Conservation (phyloP, 805 yeast species). For the Candida railenensis region DNA sequence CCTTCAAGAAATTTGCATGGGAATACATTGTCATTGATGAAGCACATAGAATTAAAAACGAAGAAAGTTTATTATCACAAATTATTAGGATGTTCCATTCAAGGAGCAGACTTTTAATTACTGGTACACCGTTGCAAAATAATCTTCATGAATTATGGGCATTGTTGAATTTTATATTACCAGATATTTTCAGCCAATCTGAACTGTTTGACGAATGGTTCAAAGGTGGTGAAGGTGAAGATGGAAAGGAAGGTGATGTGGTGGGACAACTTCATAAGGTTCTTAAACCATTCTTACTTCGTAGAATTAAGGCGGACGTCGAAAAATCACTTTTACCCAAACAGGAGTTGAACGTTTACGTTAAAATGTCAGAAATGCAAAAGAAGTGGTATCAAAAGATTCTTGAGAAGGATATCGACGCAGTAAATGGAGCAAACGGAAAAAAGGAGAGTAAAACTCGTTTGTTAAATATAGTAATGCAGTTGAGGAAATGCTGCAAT, state of each 20-base stretch:
- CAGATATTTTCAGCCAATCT: constrained; percentile 74
- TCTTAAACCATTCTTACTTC: constrained; percentile 67
- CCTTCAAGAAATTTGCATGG: constrained; percentile 69
- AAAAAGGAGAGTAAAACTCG: constrained; percentile 75
- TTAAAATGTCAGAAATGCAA: constrained; percentile 79
- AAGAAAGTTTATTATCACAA: constrained; percentile 69
- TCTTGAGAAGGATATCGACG: constrained; percentile 77
- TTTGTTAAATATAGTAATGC: constrained; percentile 79
- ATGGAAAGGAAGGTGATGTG: constrained; percentile 44
- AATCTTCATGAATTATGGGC: constrained; percentile 84
- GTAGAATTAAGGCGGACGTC: constrained; percentile 80
- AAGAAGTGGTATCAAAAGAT: constrained; percentile 73
- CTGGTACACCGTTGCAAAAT: constrained; percentile 83
- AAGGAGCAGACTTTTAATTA: constrained; percentile 65
- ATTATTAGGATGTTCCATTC: constrained; percentile 73
- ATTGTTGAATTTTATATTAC: constrained; percentile 67
- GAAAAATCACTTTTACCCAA: constrained; percentile 76
- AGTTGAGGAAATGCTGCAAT: constrained; percentile 78
- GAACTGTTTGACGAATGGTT: constrained; percentile 80
- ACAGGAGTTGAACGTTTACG: constrained; percentile 69
- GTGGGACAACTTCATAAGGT: constrained; percentile 75
- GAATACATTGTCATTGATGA: constrained; percentile 77
- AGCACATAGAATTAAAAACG: constrained; percentile 81
- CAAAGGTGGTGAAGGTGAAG: constrained; percentile 18
- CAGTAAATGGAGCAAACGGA: constrained; percentile 80